Evolutionary conservation across 202 grass and related monocot genomes (phyloP), one percentile per base, ranked within the genome.

Genomic region (Saccharum hybrid): DNA sequence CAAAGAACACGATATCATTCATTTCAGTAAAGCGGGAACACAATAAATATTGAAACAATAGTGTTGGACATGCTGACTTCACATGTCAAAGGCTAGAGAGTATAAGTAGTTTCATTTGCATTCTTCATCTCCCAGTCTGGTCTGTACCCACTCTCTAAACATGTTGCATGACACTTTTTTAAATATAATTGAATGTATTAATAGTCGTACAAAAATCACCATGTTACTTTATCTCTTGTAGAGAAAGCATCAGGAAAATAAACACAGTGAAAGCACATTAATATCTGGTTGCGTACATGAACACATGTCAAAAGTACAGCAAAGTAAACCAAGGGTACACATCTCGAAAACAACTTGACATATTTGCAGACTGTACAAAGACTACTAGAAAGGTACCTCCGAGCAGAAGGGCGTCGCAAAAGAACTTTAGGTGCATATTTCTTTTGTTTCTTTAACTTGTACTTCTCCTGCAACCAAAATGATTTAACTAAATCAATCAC

Each of bases 391-490:
- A 59, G 59, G 56, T 83, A 98, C 93, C 96, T 98, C 68, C 89
- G 81, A 60, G 90, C 78, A 65, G 90, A 89, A 42, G 96, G 93
- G 15, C 89, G 92, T 49, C 91, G 89, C 48, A 98, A 49, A 68
- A 98, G 96, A 59, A 98, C 96, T 83, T 98, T 98, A 51, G 93
- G 93, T 10, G 91, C 96, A 61, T 98, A 94, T 84, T 98, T 98
- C 87, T 98, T 98, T 74, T 98, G 96, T 90, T 98, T 98, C 81
- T 98, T 98, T 30, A 91, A 76, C 66, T 95, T 98, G 87, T 98
- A 98, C 83, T 98, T 98, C 87, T 98, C 92, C 95, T 98, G 81
- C 33, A 75, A 36, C 10, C 9, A 10, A 43, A 67, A 75, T 11
- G 4, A 10, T 63, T 66, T 7, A 65, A 78, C 13, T 6, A 72